A percentile compares a stretch with the other conserved stretches of the same genome.
phyloP scores from a whole-genome alignment of 164 flowering plant species.

The Saururus chinensis region DNA sequence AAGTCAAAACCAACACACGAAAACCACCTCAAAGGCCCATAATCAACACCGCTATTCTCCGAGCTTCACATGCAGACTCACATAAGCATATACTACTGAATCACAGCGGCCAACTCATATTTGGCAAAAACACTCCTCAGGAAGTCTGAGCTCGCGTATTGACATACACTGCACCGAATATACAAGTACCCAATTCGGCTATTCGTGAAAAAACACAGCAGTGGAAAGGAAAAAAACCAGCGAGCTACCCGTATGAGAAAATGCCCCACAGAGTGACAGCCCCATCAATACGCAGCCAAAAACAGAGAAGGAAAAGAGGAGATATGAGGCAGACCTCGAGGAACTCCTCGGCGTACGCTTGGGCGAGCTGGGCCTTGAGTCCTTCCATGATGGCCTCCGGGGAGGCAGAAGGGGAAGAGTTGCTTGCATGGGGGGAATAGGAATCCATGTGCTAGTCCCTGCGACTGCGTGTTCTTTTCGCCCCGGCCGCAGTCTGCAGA shows the following conservation, averaged over 20 bases:
- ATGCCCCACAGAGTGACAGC: background rate
- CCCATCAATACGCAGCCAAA: background rate
- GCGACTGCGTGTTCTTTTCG: no score
- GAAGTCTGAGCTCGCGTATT: background rate
- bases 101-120: no score
- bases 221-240: no score
- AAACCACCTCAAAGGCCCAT: no score
- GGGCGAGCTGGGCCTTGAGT: conserved; percentile 74
- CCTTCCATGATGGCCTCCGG: conserved; percentile 56
- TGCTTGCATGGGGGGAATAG: conserved; percentile 46
- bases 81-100: no score
- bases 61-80: no score
- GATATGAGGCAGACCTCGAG: conserved; percentile 47
- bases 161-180: background rate
- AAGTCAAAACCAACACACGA: no score
- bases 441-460: conserved; percentile 73
- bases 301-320: background rate
- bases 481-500: no score
- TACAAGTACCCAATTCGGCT: background rate
- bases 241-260: background rate
- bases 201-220: background rate
- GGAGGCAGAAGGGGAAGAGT: conserved; percentile 37
- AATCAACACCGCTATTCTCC: no score
- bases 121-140: background rate
- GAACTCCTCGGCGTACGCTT: conserved; percentile 86